Evolutionary conservation across 106 monocot genomes (phyloP), one percentile per base, ranked within the genome.

Genomic region (Phalaenopsis equestris): DNA sequence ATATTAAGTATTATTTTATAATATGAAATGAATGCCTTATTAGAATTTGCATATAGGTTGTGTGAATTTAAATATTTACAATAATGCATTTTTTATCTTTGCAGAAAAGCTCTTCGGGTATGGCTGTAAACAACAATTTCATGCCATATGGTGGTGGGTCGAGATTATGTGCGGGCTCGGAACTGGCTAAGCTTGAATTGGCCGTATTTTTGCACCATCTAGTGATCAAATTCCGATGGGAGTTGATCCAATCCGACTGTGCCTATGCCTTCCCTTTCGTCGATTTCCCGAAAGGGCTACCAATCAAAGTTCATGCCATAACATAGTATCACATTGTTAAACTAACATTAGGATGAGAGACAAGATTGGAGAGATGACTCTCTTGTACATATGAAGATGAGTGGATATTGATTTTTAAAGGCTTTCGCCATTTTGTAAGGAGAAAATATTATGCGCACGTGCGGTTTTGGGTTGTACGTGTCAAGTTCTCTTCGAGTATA

Each of bases 151-250:
- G 93, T 21, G 93, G 93, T 5, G 89, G 93, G 2, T 82, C 86
- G 17, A 87, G 93, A n/a, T 78, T 93, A 12, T 93, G 93, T 52
- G 86, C 93, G 4, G 93, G 93, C 6, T 84, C 86, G 1, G 91
- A 93, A 85, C 84, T 93, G 9, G 93, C 93, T 42, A 93, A 91
- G 84, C 61, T 93, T 5, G 91, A 93, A 82, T 84, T 93, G 55
- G 87, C 91, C 1, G 76, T 93, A 9, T 93, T 93, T 79, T 41
- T 93, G 43, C 93, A 93, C 77, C 91, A 91, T 56, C 85, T 93
- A 18, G 82, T 93, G 24, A 73, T 89, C 55, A 84, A 79, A 30
- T 76, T 76, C 30, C 19, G 76, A 1, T 92, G 94, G 94, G 86
- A 76, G 30, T 42, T 52, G 11, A 11, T 49, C 0, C 24, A 76